Percentiles rank a stretch among this genome's conserved stretches.
Evolutionary conservation across 176 grass and related monocot genomes (phyloP).

Genomic region (Rhynchospora breviuscula): DNA sequence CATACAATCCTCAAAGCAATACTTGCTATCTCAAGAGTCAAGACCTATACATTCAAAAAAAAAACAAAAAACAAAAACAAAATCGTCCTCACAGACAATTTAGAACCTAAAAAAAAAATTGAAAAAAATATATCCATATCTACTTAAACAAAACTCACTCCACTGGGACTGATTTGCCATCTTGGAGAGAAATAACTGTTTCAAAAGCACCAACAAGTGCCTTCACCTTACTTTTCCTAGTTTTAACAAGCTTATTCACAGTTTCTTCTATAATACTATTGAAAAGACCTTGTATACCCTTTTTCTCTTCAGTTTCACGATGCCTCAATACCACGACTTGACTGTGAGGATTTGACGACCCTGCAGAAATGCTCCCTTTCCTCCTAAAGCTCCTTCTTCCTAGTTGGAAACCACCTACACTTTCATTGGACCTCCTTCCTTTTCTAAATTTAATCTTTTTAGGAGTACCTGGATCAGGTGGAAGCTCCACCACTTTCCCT

Average conservation of each 20-base stretch:
- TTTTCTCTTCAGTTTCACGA: slow-evolving; percentile 58
- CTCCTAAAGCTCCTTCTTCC: slow-evolving; percentile 44
- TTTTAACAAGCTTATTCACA: slow-evolving; percentile 48
- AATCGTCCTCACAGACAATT: not conserved
- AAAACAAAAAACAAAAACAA: not conserved
- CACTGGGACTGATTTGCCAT: slow-evolving; percentile 33
- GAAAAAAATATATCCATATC: not conserved
- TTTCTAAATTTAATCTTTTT: slow-evolving; percentile 35
- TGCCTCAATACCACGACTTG: slow-evolving; percentile 40
- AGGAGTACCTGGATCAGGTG: slow-evolving; percentile 1
- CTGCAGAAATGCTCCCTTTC: slow-evolving; percentile 12
- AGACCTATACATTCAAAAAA: slow-evolving; percentile 4
- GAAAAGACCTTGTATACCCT: slow-evolving; percentile 48
- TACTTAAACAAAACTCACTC: not conserved
- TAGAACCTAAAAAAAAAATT: not conserved
- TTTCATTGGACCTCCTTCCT: slow-evolving; percentile 22
- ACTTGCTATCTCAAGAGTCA: slow-evolving; percentile 12
- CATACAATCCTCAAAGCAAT: not conserved
- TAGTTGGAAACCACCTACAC: slow-evolving; percentile 31
- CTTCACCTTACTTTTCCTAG: slow-evolving; percentile 71
- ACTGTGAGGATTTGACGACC: not conserved
- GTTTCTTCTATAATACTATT: slow-evolving; percentile 63
- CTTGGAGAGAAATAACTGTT: slow-evolving; percentile 50
- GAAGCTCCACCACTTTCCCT: slow-evolving; percentile 13
- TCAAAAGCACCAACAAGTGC: slow-evolving; percentile 72